Evolutionary conservation across 345 rosid genomes (phyloP).

Genomic region (Corchorus capsularis): DNA sequence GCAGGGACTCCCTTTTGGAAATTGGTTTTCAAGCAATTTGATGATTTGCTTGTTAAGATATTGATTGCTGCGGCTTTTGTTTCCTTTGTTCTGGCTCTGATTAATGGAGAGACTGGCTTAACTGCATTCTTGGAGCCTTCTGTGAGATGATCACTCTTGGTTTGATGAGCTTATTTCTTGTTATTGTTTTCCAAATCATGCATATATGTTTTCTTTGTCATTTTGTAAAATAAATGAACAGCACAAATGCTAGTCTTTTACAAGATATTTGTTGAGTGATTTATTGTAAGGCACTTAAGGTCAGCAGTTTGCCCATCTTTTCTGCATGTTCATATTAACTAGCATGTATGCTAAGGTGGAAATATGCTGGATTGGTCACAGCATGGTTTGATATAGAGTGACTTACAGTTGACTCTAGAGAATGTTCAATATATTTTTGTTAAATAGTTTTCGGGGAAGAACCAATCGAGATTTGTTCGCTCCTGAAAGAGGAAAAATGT

Average conservation of each 20-base stretch:
- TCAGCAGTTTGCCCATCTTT: not conserved
- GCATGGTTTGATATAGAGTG: conserved; percentile 1
- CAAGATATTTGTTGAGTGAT: not conserved
- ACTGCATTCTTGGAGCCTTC: conserved; percentile 97
- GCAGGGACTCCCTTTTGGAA: conserved; percentile 98
- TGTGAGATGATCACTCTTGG: conserved; percentile 53
- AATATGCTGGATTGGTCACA: not conserved
- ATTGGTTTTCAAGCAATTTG: conserved; percentile 92
- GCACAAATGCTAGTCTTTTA: not conserved
- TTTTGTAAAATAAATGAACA: not conserved
- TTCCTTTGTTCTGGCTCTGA: conserved; percentile 84
- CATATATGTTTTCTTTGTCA: not conserved
- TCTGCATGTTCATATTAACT: not conserved
- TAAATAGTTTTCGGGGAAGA: not conserved
- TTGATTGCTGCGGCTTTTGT: conserved; percentile 90
- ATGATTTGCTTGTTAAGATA: conserved; percentile 98
- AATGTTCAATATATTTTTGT: not conserved
- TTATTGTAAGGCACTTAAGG: not conserved
- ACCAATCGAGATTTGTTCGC: not conserved
- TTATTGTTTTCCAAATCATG: conserved; percentile 1
- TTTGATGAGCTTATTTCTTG: conserved; percentile 16
- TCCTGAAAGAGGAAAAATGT: not conserved
- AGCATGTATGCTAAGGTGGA: not conserved
- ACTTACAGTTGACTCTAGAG: not conserved
- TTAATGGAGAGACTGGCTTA: conserved; percentile 96